Evolutionary conservation across 352 stramenopile species (phyloP).

Genomic region (Globisporangium radiosum): DNA sequence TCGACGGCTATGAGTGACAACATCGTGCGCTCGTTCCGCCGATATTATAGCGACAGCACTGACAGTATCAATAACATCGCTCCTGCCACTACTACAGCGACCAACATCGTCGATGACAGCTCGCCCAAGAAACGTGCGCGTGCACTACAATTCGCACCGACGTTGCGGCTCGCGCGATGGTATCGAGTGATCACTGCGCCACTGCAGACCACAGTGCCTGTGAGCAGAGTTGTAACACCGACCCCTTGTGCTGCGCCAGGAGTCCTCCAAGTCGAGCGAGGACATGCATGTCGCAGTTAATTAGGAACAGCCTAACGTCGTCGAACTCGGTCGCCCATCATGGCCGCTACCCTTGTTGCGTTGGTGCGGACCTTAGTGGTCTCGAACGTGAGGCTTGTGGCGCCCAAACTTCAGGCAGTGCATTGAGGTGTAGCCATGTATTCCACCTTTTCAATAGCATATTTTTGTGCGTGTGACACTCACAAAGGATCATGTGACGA

Average conservation of each 20-base stretch:
- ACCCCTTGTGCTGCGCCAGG: constrained; percentile 1
- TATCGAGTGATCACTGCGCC: not conserved
- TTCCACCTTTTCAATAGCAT: no score
- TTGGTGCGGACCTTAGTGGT: no score
- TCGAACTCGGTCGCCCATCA: not conserved
- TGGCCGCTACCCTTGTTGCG: no score
- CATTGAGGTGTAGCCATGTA: no score
- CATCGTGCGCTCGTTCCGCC: not conserved
- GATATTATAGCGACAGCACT: not conserved
- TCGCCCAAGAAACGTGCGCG: constrained; percentile 4
- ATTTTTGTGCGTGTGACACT: no score
- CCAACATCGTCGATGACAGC: not conserved
- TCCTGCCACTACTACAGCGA: no score
- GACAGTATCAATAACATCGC: not conserved
- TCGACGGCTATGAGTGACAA: not conserved
- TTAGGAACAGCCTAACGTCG: not conserved
- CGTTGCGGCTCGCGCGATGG: not conserved
- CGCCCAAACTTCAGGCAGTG: no score
- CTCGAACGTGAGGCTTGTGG: no score
- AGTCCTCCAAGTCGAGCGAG: constrained; percentile 2
- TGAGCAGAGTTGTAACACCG: not conserved
- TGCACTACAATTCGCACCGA: no score
- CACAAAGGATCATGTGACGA: no score
- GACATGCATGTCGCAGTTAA: constrained; percentile 2
- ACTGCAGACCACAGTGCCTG: no score